These are phyloP conservation scores for Aureobasidium sp. DNA, from an alignment of 2,329 filamentous ascomycete genomes.

Conservation along the genomic window DNA sequence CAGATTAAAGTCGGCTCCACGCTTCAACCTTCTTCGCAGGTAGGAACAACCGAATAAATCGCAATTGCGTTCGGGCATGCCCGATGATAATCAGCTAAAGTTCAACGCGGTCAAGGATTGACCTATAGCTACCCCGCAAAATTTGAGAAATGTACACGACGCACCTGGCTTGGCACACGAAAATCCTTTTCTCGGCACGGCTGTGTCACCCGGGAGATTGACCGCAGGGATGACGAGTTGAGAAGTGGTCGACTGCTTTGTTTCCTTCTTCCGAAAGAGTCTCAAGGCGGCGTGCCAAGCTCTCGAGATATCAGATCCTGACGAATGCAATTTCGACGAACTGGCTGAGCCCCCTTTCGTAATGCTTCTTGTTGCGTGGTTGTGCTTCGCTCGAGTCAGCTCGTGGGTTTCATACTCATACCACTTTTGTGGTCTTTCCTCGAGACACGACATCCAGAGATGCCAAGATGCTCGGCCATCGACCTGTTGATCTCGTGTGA, in stretches of 20 bases:
- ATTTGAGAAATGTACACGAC: background rate
- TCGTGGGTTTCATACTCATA: background rate
- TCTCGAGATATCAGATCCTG: too few species aligned
- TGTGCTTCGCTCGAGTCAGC: background rate
- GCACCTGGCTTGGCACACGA: background rate
- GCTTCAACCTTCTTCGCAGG: background rate
- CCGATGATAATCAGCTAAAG: background rate
- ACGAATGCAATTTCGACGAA: background rate
- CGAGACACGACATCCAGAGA: too few species aligned
- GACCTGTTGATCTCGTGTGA: too few species aligned
- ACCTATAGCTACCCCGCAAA: background rate
- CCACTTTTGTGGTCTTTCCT: too few species aligned
- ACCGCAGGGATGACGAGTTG: slow-evolving; percentile 6
- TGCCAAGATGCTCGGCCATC: too few species aligned
- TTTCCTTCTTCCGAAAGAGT: too few species aligned
- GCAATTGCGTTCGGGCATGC: background rate
- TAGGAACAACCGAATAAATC: background rate
- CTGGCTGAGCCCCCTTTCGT: background rate
- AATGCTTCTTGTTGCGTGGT: background rate
- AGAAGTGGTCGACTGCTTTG: background rate
- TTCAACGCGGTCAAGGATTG: background rate
- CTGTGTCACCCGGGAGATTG: background rate
- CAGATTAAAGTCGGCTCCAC: too few species aligned
- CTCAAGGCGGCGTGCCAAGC: too few species aligned
- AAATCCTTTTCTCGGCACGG: background rate